Percentiles rank a stretch among this genome's conserved stretches.
phyloP scores from a whole-genome alignment of 2,329 filamentous ascomycete genomes.

The Graphiopsis chlorocephala region DNA sequence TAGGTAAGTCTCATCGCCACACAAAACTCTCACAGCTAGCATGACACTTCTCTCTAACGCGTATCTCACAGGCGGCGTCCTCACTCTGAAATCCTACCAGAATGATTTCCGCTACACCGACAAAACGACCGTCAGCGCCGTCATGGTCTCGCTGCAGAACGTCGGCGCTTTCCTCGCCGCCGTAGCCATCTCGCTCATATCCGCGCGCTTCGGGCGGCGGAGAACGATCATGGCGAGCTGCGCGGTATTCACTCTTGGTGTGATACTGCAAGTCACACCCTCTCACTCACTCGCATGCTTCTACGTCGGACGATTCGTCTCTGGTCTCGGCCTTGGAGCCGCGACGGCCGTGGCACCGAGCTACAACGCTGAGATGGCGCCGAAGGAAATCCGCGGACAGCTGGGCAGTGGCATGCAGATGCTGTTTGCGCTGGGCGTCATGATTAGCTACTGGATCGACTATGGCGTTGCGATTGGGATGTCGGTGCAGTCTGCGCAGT shows the following conservation, averaged over 20 bases:
- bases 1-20: conserved; percentile 17
- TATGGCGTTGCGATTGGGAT: conserved; percentile 45
- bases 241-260: conserved; percentile 40
- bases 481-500: conserved; percentile 43
- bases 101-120: conserved; percentile 28
- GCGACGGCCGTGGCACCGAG: conserved; percentile 56
- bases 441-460: conserved; percentile 52
- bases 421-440: conserved; percentile 50
- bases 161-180: conserved; percentile 53
- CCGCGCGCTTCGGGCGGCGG: conserved; percentile 46
- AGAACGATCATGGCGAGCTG: conserved; percentile 45
- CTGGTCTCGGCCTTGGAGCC: conserved; percentile 47
- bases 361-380: conserved; percentile 55
- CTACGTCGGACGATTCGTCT: conserved; percentile 41
- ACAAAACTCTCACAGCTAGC: too few species aligned
- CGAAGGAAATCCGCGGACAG: conserved; percentile 47
- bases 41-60: conserved; percentile 41
- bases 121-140: conserved; percentile 32
- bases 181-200: conserved; percentile 49
- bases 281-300: conserved; percentile 41
- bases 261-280: conserved; percentile 47
- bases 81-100: conserved; percentile 29
- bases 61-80: conserved; percentile 36
- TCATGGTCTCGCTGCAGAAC: conserved; percentile 50
- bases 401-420: conserved; percentile 53